These are phyloP conservation scores for Leccinum variicolor DNA, from an alignment of 768 basidiomycete species.

Conservation along the genomic window DNA sequence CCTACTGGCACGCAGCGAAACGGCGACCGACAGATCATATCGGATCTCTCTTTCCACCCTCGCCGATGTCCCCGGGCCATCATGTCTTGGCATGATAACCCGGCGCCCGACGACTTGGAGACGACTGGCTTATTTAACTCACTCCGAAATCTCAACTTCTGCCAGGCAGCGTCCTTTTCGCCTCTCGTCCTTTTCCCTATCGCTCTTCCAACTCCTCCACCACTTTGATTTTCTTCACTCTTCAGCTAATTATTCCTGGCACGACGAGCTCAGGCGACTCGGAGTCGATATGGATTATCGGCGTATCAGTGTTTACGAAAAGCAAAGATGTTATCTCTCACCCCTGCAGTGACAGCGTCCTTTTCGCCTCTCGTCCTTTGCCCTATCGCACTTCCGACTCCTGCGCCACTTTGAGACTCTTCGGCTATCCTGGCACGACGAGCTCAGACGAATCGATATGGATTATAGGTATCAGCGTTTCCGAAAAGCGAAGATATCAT, in stretches of 20 bases:
- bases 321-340: not conserved
- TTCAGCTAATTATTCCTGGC: not conserved
- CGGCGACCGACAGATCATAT: too few species aligned
- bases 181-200: not conserved
- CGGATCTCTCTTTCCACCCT: too few species aligned
- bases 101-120: not conserved
- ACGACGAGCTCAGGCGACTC: not conserved
- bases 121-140: not conserved
- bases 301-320: not conserved
- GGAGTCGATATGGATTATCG: not conserved
- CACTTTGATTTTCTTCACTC: not conserved
- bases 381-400: not conserved
- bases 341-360: not conserved
- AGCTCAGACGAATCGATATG: not conserved
- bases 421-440: not conserved
- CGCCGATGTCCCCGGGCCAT: too few species aligned
- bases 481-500: not conserved
- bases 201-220: not conserved
- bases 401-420: not conserved
- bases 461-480: not conserved
- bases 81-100: too few species aligned
- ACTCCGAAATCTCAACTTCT: not conserved
- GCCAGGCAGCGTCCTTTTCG: not conserved
- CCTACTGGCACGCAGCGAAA: too few species aligned
- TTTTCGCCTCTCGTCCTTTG: not conserved